Percentiles rank a stretch among this genome's conserved stretches.
These are phyloP conservation scores for Diutina pseudorugosa DNA, from an alignment of 1,139 yeast genomes.

Conservation along the genomic window DNA sequence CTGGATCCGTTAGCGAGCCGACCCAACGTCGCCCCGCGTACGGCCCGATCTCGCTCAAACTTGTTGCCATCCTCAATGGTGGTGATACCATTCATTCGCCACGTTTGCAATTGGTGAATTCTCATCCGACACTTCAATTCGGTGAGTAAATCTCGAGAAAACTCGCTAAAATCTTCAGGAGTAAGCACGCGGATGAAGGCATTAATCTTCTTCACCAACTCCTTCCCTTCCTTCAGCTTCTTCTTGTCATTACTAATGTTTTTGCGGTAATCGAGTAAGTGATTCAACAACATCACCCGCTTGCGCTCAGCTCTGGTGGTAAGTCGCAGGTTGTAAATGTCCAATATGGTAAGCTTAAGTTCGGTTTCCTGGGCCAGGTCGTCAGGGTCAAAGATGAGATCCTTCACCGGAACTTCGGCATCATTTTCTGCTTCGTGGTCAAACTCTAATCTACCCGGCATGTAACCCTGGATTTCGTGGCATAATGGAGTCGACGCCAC, in stretches of 20 bases:
- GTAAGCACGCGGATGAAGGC: conserved; percentile 76
- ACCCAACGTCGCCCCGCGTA: conserved; percentile 19
- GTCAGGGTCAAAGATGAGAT: conserved; percentile 90
- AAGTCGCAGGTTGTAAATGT: conserved; percentile 79
- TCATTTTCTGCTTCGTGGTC: conserved; percentile 95
- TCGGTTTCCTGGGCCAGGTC: conserved; percentile 83
- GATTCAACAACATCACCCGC: conserved; percentile 64
- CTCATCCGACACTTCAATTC: conserved; percentile 74
- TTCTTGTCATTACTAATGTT: conserved; percentile 68
- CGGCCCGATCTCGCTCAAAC: conserved; percentile 78
- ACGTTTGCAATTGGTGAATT: conserved; percentile 82
- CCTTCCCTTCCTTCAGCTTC: conserved; percentile 83
- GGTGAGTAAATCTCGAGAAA: conserved; percentile 57
- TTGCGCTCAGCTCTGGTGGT: conserved; percentile 91
- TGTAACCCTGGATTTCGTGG: conserved; percentile 93
- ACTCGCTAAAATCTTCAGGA: conserved; percentile 65
- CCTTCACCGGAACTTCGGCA: conserved; percentile 88
- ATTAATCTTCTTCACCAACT: conserved; percentile 58
- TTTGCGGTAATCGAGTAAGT: conserved; percentile 72
- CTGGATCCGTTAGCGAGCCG: conserved; percentile 6
- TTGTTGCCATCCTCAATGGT: conserved; percentile 73
- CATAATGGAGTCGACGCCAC: conserved; percentile 91
- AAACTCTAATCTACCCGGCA: conserved; percentile 97
- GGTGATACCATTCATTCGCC: conserved; percentile 84
- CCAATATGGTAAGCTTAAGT: conserved; percentile 74